These are phyloP conservation scores for Fusarium fujikuroi DNA, from an alignment of 2,329 filamentous ascomycete species.

Conservation along the genomic window DNA sequence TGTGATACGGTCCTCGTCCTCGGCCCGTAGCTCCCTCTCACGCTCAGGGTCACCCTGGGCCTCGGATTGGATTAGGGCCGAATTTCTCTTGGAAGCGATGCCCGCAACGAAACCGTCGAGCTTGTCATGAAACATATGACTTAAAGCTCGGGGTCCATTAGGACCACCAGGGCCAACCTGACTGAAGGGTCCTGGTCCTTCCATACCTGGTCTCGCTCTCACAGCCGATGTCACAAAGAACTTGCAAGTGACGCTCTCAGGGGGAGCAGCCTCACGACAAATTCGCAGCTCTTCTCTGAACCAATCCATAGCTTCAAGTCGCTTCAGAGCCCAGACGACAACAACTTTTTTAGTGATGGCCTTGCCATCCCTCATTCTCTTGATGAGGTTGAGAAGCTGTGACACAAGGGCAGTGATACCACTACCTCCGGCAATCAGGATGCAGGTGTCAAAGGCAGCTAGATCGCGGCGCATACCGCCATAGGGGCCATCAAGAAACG, in stretches of 20 bases:
- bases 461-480: slow-evolving; percentile 92
- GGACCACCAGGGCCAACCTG: slow-evolving; percentile 37
- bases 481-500: slow-evolving; percentile 93
- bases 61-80: slow-evolving; percentile 82
- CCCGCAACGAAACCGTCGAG: slow-evolving; percentile 89
- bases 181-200: slow-evolving; percentile 58
- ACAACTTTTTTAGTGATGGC: slow-evolving; percentile 91
- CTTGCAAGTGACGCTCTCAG: slow-evolving; percentile 89
- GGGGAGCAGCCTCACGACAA: slow-evolving; percentile 88
- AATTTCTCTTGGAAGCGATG: slow-evolving; percentile 87
- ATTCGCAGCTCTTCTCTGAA: slow-evolving; percentile 95
- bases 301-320: slow-evolving; percentile 95
- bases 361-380: slow-evolving; percentile 93
- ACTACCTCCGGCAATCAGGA: slow-evolving; percentile 92
- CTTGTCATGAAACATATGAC: slow-evolving; percentile 83
- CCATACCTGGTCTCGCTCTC: slow-evolving; percentile 48
- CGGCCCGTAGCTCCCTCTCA: slow-evolving; percentile 80
- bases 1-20: slow-evolving; percentile 86
- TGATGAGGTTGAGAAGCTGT: slow-evolving; percentile 92
- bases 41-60: slow-evolving; percentile 81
- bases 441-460: slow-evolving; percentile 91
- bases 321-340: slow-evolving; percentile 93
- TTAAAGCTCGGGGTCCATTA: slow-evolving; percentile 67
- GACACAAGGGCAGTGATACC: slow-evolving; percentile 94
- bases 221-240: slow-evolving; percentile 88